phyloP scores from a whole-genome alignment of 2,329 filamentous ascomycete species.

The Colletotrichum godetiae region DNA sequence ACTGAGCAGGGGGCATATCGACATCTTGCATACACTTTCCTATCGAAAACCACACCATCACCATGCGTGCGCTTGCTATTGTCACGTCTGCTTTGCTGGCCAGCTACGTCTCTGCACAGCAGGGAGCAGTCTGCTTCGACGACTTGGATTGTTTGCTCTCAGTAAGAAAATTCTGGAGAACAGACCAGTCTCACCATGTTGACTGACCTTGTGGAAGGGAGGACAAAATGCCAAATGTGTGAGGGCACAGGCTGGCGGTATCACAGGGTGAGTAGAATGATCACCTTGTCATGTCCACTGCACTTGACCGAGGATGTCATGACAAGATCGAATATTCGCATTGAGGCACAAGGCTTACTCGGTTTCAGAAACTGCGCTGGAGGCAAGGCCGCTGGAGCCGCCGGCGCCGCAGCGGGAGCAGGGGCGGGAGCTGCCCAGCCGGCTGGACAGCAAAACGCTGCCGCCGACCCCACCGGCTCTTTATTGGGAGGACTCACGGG shows the following conservation, averaged over 20 bases:
- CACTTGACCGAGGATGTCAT: background rate
- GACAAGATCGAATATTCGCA: too few species aligned
- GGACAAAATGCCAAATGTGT: slow-evolving; percentile 29
- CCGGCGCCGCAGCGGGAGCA: background rate
- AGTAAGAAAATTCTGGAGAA: background rate
- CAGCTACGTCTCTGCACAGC: slow-evolving; percentile 19
- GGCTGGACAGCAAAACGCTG: background rate
- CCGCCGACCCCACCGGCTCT: slow-evolving; percentile 15
- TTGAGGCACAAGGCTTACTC: background rate
- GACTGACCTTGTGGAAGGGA: background rate
- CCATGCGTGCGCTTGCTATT: slow-evolving; percentile 20
- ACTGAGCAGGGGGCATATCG: background rate
- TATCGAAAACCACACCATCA: background rate
- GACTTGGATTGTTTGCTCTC: slow-evolving; percentile 26
- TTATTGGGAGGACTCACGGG: slow-evolving; percentile 13
- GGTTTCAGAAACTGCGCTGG: slow-evolving; percentile 1
- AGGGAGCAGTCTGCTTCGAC: slow-evolving; percentile 30
- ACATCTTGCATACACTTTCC: background rate
- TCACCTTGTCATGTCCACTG: background rate
- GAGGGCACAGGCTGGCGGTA: slow-evolving; percentile 23
- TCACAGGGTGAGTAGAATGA: slow-evolving; percentile 10
- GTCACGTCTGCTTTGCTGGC: slow-evolving; percentile 24
- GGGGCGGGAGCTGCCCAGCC: background rate
- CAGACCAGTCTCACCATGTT: background rate
- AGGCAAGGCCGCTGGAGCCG: background rate